phyloP scores from a whole-genome alignment of 1,284 basidiomycete species.

The Singerocomus inundabilis region DNA sequence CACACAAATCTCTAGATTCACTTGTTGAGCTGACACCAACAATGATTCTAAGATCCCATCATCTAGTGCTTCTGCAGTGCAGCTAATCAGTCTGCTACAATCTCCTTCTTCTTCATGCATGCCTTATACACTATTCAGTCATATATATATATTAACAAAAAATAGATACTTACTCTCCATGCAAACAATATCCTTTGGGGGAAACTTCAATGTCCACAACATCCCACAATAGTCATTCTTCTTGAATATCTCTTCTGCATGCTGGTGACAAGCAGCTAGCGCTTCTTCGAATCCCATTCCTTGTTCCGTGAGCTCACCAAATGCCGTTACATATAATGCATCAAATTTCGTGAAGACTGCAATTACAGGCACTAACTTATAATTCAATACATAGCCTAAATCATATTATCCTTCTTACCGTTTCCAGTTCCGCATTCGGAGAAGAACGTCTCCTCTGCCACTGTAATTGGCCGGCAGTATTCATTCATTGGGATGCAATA shows the following conservation, averaged over 20 bases:
- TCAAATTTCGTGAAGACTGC: too few species aligned
- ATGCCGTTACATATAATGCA: neutral
- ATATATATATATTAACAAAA: neutral
- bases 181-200: neutral
- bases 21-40: neutral
- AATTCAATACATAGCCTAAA: neutral
- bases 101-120: too few species aligned
- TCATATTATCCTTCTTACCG: neutral
- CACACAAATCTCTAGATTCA: neutral
- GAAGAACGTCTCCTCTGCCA: neutral
- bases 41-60: neutral
- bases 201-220: neutral
- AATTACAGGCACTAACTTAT: neutral
- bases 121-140: too few species aligned
- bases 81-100: neutral
- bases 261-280: too few species aligned
- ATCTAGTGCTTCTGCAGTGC: neutral
- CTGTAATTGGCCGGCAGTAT: neutral
- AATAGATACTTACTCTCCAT: neutral
- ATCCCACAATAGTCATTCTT: neutral
- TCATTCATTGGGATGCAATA: neutral
- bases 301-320: neutral
- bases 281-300: too few species aligned
- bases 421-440: neutral
- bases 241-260: neutral